These are phyloP conservation scores for Fonsecaea pugnacius DNA, from an alignment of 2,329 filamentous ascomycete species.

Conservation along the genomic window DNA sequence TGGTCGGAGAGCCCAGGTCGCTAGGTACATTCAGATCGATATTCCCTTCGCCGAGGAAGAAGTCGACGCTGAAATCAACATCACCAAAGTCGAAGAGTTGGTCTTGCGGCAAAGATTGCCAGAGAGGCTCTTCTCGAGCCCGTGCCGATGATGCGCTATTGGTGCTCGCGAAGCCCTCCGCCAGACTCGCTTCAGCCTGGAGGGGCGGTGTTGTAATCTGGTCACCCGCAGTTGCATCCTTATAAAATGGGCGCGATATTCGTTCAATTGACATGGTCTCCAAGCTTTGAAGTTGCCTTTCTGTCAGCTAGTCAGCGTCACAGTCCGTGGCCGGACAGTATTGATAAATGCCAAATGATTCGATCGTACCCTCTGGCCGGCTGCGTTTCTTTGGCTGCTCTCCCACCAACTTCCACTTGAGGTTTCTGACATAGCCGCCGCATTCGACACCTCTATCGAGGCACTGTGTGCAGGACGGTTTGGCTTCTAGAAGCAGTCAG, in stretches of 20 bases:
- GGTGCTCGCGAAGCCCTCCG: background rate
- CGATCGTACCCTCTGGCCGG: background rate
- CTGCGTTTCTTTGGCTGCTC: slow-evolving; percentile 1
- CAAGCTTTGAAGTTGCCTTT: background rate
- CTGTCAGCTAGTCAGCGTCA: background rate
- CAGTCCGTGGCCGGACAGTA: background rate
- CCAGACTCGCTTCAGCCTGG: background rate
- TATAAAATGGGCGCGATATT: background rate
- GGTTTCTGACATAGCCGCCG: slow-evolving; percentile 60
- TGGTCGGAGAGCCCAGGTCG: slow-evolving; percentile 9
- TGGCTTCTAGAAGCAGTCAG: slow-evolving; percentile 52
- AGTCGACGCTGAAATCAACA: slow-evolving; percentile 10
- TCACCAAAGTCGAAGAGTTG: slow-evolving; percentile 18
- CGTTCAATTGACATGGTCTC: background rate
- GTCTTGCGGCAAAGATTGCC: slow-evolving; percentile 12
- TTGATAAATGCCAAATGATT: background rate
- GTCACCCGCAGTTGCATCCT: background rate
- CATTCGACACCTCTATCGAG: slow-evolving; percentile 66
- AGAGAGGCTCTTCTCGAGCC: background rate
- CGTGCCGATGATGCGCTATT: background rate
- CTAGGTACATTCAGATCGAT: slow-evolving; percentile 13
- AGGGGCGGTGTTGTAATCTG: background rate
- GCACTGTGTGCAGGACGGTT: slow-evolving; percentile 70
- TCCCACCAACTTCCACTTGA: slow-evolving; percentile 10
- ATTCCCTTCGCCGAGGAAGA: slow-evolving; percentile 10